Conservation (phyloP, 2,329 filamentous ascomycete species). For the Scytalidium lignicola region DNA sequence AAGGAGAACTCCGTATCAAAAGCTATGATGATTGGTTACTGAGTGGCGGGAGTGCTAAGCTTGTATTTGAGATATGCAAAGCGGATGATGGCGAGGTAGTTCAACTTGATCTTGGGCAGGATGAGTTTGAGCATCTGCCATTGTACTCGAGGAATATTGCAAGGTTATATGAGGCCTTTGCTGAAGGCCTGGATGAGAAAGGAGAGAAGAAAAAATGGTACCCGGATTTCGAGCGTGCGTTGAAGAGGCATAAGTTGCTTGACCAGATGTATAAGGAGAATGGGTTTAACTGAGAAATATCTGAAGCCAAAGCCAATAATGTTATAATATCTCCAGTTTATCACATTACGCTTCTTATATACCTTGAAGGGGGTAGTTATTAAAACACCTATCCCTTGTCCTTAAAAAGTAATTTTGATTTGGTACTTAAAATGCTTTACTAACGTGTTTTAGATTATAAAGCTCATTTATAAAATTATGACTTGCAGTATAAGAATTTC, state of each 20-base stretch:
- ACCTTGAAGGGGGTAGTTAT: too few species aligned
- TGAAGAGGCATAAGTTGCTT: constrained; percentile 43
- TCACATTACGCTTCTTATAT: too few species aligned
- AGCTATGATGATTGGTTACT: constrained; percentile 22
- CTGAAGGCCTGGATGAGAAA: constrained; percentile 25
- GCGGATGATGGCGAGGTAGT: constrained; percentile 38
- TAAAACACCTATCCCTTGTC: too few species aligned
- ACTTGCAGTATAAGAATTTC: too few species aligned
- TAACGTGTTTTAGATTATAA: too few species aligned
- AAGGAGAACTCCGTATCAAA: constrained; percentile 42
- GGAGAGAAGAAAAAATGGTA: constrained; percentile 22
- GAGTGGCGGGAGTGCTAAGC: constrained; percentile 30
- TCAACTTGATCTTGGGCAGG: constrained; percentile 38
- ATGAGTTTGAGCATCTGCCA: constrained; percentile 42
- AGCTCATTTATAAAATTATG: too few species aligned
- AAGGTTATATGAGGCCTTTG: constrained; percentile 50
- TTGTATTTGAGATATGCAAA: constrained; percentile 47
- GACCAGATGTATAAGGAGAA: constrained; percentile 23
- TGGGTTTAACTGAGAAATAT: too few species aligned
- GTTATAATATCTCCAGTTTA: too few species aligned
- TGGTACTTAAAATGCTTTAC: too few species aligned
- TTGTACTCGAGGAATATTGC: constrained; percentile 44
- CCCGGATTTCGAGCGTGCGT: constrained; percentile 36
- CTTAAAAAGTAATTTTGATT: too few species aligned
- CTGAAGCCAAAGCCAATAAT: too few species aligned